Evolutionary conservation across 1,139 yeast genomes (phyloP), one percentile per base, ranked within the genome.

Genomic region (Maudiozyma humilis): DNA sequence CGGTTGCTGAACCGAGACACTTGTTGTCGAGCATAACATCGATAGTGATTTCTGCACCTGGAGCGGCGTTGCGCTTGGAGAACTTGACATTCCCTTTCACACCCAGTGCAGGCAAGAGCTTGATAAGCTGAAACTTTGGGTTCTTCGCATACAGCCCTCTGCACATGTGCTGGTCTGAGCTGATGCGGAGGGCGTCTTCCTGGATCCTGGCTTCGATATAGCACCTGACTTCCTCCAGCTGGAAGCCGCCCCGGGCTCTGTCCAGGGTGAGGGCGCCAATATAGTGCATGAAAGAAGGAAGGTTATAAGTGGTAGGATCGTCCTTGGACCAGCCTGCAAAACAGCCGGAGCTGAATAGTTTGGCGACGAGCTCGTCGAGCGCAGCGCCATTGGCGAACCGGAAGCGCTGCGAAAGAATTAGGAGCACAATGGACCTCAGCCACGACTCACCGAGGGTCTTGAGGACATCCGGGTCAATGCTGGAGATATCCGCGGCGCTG

Each of bases 191-290:
- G 8, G 38, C 38, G 13, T 35, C 25, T 12, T 20, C 29, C 17
- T 35, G 29, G 15, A 35, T 19, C 2, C 14, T 6, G 7, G 15
- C 14, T 35, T 35, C 20, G 14, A 20, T 19, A 12, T 35, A 19
- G 4, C 6, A 14, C 12, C 25, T 35, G 10, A 35, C n/a, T 35
- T 35, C 29, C 17, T 19, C 38, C 10, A 35, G 25, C 14, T 35
- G 38, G 38, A 35, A 35, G 15, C 36, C 36, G n/a, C 5, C n/a
- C n/a, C n/a, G n/a, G 7, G 23, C 16, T 34, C 36, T 34, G 20
- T 34, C 36, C 4, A 34, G 14, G 2, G 20, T 17, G 13, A 34
- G 20, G n/a, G 36, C 16, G 20, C 36, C 36, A 12, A 34, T 34
- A 17, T 34, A 34, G 4, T 14, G 8, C 8, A 19, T 14, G 18